Evolutionary conservation across 2,329 filamentous ascomycete species (phyloP).

Genomic region (Neonectria sp.): DNA sequence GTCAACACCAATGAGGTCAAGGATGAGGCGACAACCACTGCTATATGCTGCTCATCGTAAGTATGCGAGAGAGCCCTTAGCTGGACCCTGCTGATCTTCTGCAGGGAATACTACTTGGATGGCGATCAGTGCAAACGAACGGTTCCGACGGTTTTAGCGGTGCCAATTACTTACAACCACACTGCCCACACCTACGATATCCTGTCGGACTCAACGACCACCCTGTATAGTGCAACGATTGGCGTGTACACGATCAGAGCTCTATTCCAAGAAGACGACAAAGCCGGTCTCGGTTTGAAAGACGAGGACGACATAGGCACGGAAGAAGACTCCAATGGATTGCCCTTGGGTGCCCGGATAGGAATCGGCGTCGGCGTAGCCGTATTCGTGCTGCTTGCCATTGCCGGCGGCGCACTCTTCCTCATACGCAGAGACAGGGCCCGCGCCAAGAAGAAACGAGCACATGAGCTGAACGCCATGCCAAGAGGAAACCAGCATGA

Average conservation of each 20-base stretch:
- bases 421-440: conserved; percentile 45
- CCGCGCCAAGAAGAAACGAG: conserved; percentile 35
- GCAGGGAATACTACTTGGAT: conserved; percentile 54
- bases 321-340: conserved; percentile 27
- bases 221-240: conserved; percentile 55
- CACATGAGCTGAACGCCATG: conserved; percentile 45
- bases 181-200: conserved; percentile 54
- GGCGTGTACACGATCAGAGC: conserved; percentile 56
- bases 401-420: conserved; percentile 46
- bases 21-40: conserved; percentile 55
- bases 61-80: conserved; percentile 36
- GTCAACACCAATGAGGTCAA: conserved; percentile 48
- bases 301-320: conserved; percentile 51
- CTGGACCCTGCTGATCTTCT: conserved; percentile 31
- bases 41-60: conserved; percentile 60
- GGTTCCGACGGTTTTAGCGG: conserved; percentile 54
- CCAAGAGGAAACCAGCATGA: conserved; percentile 34
- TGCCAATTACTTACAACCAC: conserved; percentile 55
- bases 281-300: conserved; percentile 51
- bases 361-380: conserved; percentile 54
- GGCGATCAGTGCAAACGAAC: conserved; percentile 54
- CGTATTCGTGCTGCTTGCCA: conserved; percentile 48
- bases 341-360: conserved; percentile 52
- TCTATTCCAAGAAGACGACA: conserved; percentile 56
- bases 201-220: conserved; percentile 54